Evolutionary conservation across 192 early-diverging fungal species (phyloP).

Genomic region (Linnemannia schmuckeri): DNA sequence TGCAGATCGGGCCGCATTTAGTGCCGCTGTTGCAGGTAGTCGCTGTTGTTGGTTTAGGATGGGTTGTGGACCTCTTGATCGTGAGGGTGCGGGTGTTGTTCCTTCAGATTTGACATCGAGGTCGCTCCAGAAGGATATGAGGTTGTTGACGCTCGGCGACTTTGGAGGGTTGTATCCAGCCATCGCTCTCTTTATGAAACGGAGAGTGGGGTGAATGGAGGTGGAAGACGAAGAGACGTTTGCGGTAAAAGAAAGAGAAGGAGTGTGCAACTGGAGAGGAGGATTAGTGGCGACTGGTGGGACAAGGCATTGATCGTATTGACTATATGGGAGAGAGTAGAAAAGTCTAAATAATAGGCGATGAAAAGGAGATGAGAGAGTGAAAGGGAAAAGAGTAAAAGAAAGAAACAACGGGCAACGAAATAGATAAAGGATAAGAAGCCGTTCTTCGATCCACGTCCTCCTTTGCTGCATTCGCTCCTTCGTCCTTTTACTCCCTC

Average conservation of each 20-base stretch:
- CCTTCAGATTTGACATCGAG: conserved; percentile 3
- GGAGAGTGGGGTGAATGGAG: background rate
- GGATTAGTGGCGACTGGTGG: background rate
- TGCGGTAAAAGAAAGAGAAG: background rate
- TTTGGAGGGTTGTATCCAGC: conserved; percentile 6
- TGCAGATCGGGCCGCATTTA: background rate
- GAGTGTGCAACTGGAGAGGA: background rate
- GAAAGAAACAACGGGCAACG: too few species aligned
- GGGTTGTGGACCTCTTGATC: background rate
- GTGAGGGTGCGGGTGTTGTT: background rate
- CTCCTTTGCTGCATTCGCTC: too few species aligned
- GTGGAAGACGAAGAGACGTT: background rate
- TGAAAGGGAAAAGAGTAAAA: background rate
- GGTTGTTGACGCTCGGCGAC: conserved; percentile 45
- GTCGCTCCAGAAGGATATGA: conserved; percentile 54
- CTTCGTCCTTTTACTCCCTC: too few species aligned
- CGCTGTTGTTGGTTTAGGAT: background rate
- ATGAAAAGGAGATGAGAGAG: background rate
- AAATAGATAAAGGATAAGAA: too few species aligned
- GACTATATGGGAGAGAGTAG: too few species aligned
- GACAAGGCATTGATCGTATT: too few species aligned
- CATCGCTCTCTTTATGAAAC: conserved; percentile 11
- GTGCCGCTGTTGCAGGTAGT: background rate
- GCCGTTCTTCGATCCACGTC: too few species aligned
- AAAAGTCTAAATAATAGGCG: background rate